Conservation (phyloP, 352 stramenopile genomes). For the Globisporangium recalcitrans region DNA sequence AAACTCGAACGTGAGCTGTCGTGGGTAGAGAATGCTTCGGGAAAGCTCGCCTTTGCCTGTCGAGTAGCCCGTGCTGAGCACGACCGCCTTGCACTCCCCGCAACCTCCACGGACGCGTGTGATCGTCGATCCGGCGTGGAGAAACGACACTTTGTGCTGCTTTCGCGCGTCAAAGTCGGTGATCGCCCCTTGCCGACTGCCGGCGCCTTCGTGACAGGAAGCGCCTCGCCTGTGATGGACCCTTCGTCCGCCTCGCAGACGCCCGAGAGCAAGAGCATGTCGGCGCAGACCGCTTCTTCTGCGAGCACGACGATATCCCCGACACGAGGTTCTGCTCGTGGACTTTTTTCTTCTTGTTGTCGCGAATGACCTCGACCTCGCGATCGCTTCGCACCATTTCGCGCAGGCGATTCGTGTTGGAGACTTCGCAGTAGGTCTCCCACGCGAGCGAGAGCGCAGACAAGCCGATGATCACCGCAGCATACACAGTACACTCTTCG, state of each 20-base stretch:
- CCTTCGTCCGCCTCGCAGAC: constrained; percentile 65
- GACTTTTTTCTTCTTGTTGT: constrained; percentile 38
- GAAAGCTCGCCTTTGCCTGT: constrained; percentile 68
- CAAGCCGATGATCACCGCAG: constrained; percentile 50
- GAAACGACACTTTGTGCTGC: constrained; percentile 38
- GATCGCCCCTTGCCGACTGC: constrained; percentile 13
- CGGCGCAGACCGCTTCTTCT: constrained; percentile 46
- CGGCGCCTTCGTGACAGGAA: constrained; percentile 59
- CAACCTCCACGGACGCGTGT: constrained; percentile 12
- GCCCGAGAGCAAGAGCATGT: constrained; percentile 51
- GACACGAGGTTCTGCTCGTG: constrained; percentile 56
- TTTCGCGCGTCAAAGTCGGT: constrained; percentile 26
- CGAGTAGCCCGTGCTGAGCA: constrained; percentile 50
- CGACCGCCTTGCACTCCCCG: constrained; percentile 33
- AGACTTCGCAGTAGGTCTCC: constrained; percentile 61
- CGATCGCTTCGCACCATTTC: constrained; percentile 37
- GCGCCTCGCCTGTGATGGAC: constrained; percentile 68
- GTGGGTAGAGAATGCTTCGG: constrained; percentile 54
- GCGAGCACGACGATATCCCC: constrained; percentile 61
- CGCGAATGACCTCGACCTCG: constrained; percentile 29
- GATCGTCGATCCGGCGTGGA: constrained; percentile 45
- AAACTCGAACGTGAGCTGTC: constrained; percentile 48
- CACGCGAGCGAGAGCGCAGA: constrained; percentile 57
- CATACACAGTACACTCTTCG: constrained; percentile 59
- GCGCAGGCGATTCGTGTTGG: constrained; percentile 58